phyloP scores from a whole-genome alignment of 139 green algal genomes.

The Chlorella vulgaris region DNA sequence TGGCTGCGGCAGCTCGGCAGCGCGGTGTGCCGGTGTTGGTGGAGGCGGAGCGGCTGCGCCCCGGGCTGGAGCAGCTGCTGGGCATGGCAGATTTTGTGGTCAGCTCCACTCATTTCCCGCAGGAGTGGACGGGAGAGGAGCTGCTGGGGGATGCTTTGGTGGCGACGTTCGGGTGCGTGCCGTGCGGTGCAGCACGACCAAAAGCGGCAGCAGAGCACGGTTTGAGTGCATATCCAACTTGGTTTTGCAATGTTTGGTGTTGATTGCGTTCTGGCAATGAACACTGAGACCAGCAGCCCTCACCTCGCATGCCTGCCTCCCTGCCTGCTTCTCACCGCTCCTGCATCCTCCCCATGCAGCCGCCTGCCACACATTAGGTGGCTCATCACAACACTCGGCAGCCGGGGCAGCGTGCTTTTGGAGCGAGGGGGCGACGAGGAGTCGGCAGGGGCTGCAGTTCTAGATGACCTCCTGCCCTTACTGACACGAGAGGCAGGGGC shows the following conservation, averaged over 20 bases:
- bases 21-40: conserved; percentile 82
- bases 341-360: background rate
- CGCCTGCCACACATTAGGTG: conserved; percentile 71
- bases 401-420: conserved; percentile 73
- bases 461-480: conserved; percentile 36
- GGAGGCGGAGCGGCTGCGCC: conserved; percentile 88
- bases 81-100: conserved; percentile 80
- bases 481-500: conserved; percentile 26
- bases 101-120: conserved; percentile 85
- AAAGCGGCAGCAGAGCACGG: too few species aligned
- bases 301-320: background rate
- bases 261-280: too few species aligned
- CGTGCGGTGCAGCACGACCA: too few species aligned
- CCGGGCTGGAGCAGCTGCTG: conserved; percentile 81
- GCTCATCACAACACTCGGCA: conserved; percentile 75
- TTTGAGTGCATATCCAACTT: too few species aligned
- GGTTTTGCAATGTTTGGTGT: too few species aligned
- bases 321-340: background rate
- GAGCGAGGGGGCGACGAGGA: conserved; percentile 18
- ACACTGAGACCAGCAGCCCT: background rate
- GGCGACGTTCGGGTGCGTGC: conserved; percentile 5
- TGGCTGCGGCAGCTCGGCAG: conserved; percentile 70
- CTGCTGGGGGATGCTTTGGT: conserved; percentile 19
- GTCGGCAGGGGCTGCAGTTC: background rate
- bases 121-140: conserved; percentile 71